Evolutionary conservation across 2,329 filamentous ascomycete species (phyloP).

Genomic region (Metarhizium guizhouense): DNA sequence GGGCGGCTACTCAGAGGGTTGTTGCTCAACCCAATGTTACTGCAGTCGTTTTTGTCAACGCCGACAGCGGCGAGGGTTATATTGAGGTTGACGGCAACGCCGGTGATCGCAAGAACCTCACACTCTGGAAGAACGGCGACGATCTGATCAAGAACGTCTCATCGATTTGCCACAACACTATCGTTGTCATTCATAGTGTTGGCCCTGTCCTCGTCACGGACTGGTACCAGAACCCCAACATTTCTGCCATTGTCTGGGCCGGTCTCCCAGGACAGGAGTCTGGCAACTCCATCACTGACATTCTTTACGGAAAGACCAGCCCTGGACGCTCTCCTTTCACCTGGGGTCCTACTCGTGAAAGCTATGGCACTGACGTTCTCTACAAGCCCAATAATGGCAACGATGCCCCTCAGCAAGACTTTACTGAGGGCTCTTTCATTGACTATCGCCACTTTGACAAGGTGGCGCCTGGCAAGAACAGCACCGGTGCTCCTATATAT

Average conservation of each 20-base stretch:
- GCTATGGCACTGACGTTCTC: conserved; percentile 61
- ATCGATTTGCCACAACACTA: conserved; percentile 72
- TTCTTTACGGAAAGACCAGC: conserved; percentile 76
- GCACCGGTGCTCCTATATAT: conserved; percentile 51
- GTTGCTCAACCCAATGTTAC: conserved; percentile 55
- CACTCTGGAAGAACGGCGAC: conserved; percentile 78
- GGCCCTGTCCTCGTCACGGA: conserved; percentile 71
- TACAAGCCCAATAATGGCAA: conserved; percentile 61
- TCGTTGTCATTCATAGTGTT: conserved; percentile 82
- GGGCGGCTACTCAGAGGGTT: conserved; percentile 52
- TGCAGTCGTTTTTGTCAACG: conserved; percentile 83
- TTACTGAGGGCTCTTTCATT: conserved; percentile 71
- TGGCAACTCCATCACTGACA: conserved; percentile 68
- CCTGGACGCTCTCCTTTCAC: conserved; percentile 77
- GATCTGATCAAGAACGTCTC: conserved; percentile 73
- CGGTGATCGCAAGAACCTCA: conserved; percentile 89
- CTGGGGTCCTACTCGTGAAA: conserved; percentile 56
- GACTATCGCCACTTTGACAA: conserved; percentile 62
- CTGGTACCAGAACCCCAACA: conserved; percentile 66
- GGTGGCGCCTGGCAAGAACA: conserved; percentile 25
- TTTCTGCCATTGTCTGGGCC: conserved; percentile 78
- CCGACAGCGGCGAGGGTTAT: conserved; percentile 78
- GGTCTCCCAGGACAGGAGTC: conserved; percentile 77
- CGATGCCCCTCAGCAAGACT: conserved; percentile 61
- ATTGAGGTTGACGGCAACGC: conserved; percentile 74